Percentiles rank a stretch among this genome's conserved stretches.
These are phyloP conservation scores for Crithidia bombi DNA, from an alignment of 208 protist species.

Conservation along the genomic window DNA sequence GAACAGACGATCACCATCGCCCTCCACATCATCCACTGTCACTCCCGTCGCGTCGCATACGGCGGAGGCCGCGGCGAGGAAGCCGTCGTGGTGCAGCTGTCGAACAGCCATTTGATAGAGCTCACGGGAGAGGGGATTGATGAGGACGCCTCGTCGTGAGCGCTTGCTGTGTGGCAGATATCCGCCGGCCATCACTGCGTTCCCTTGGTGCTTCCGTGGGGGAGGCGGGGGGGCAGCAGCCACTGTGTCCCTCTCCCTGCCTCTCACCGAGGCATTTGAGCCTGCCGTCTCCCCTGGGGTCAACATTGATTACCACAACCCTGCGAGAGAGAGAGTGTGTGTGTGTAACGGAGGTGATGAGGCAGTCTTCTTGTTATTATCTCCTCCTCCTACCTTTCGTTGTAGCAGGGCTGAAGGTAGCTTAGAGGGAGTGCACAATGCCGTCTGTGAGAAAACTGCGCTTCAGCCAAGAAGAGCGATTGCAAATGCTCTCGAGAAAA, in stretches of 20 bases:
- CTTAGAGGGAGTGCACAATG: too few species aligned
- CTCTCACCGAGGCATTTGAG: neutral
- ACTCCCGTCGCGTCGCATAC: conserved; percentile 80
- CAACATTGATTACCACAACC: too few species aligned
- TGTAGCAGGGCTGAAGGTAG: too few species aligned
- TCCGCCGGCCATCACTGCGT: conserved; percentile 33
- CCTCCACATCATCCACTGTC: conserved; percentile 55
- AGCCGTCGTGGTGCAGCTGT: conserved; percentile 87
- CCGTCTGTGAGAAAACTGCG: too few species aligned
- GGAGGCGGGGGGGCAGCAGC: neutral
- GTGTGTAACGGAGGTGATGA: too few species aligned
- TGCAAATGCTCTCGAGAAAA: too few species aligned
- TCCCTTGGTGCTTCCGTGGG: neutral
- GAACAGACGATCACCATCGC: conserved; percentile 47
- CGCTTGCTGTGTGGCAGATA: conserved; percentile 56
- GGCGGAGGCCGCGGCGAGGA: conserved; percentile 63
- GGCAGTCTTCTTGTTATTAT: too few species aligned
- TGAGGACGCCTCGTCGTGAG: conserved; percentile 45
- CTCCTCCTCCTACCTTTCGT: too few species aligned
- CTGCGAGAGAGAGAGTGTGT: too few species aligned
- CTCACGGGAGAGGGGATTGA: conserved; percentile 52
- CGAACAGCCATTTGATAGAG: conserved; percentile 83
- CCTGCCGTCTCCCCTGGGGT: neutral
- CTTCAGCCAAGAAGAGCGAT: too few species aligned
- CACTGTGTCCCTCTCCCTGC: neutral